Percentiles rank a stretch among this genome's conserved stretches.
Evolutionary conservation across 345 rosid species (phyloP).

Genomic region (Laguncularia racemosa): DNA sequence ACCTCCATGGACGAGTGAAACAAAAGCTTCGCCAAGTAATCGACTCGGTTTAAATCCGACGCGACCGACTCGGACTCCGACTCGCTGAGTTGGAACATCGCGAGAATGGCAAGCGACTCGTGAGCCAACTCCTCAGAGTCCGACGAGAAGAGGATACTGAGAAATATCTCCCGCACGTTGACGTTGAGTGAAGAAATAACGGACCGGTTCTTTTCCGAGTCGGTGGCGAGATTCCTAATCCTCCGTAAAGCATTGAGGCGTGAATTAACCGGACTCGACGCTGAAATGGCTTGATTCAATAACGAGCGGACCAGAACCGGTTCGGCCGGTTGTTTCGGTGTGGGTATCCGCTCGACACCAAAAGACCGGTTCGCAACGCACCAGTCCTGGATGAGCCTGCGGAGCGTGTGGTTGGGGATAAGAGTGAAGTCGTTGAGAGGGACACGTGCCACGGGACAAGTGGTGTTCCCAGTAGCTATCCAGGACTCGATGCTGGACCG

Average conservation of each 20-base stretch:
- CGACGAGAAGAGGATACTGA: slow-evolving; percentile 36
- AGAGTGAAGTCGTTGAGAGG: slow-evolving; percentile 74
- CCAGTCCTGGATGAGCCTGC: slow-evolving; percentile 98
- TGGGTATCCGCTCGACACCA: slow-evolving; percentile 83
- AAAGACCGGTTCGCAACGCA: slow-evolving; percentile 80
- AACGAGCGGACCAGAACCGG: slow-evolving; percentile 57
- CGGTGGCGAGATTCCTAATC: slow-evolving; percentile 73
- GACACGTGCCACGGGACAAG: slow-evolving; percentile 84
- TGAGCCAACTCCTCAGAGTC: slow-evolving; percentile 39
- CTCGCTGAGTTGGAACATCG: slow-evolving; percentile 58
- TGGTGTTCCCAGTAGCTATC: slow-evolving; percentile 85
- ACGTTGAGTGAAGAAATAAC: slow-evolving; percentile 60
- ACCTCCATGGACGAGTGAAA: slow-evolving; percentile 58
- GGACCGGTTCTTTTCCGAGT: slow-evolving; percentile 73
- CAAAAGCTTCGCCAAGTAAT: slow-evolving; percentile 36
- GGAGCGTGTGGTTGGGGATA: slow-evolving; percentile 97
- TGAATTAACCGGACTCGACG: slow-evolving; percentile 28
- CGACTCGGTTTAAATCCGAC: slow-evolving; percentile 37
- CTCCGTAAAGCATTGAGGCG: slow-evolving; percentile 75
- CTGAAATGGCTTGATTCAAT: slow-evolving; percentile 48
- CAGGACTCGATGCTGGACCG: slow-evolving; percentile 92
- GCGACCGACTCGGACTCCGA: slow-evolving; percentile 54
- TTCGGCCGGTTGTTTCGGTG: slow-evolving; percentile 95
- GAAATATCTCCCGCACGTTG: slow-evolving; percentile 21
- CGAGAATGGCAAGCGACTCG: slow-evolving; percentile 68